phyloP scores from a whole-genome alignment of 352 stramenopile genomes.

The Plasmopara halstedii region DNA sequence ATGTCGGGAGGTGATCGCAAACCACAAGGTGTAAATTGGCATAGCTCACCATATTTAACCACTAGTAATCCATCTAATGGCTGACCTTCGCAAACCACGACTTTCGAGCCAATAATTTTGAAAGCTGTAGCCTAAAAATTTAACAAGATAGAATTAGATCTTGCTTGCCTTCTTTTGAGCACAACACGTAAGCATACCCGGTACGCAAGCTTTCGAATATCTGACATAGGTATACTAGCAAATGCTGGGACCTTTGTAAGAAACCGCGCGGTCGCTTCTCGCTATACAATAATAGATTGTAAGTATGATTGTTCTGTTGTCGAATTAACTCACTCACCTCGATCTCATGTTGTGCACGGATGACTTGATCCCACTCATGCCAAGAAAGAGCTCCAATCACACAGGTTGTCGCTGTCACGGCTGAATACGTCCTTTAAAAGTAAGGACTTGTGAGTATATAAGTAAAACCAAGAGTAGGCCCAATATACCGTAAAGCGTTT shows the following conservation, averaged over 20 bases:
- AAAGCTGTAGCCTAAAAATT: constrained; percentile 18
- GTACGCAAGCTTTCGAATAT: constrained; percentile 24
- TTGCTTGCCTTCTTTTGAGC: background rate
- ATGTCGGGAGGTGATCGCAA: constrained; percentile 35
- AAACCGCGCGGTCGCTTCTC: constrained; percentile 26
- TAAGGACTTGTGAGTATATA: background rate
- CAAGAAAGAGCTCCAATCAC: constrained; percentile 28
- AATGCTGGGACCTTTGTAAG: constrained; percentile 35
- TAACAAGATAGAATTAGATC: background rate
- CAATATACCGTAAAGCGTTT: constrained; percentile 7
- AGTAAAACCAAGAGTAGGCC: background rate
- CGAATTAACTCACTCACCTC: constrained; percentile 12
- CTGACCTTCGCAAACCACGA: constrained; percentile 47
- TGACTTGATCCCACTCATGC: constrained; percentile 20
- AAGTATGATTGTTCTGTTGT: background rate
- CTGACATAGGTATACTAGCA: constrained; percentile 16
- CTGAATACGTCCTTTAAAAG: constrained; percentile 21
- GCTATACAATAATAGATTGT: constrained; percentile 7
- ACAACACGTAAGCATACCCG: constrained; percentile 14
- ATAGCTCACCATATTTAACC: constrained; percentile 43
- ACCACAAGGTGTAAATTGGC: constrained; percentile 32
- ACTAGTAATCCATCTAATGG: constrained; percentile 44
- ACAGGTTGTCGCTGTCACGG: constrained; percentile 14
- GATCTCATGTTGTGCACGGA: constrained; percentile 19
- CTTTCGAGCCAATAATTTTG: constrained; percentile 47